phyloP scores from a whole-genome alignment of 345 rosid genomes.

The Chamaenerion angustifolium region DNA sequence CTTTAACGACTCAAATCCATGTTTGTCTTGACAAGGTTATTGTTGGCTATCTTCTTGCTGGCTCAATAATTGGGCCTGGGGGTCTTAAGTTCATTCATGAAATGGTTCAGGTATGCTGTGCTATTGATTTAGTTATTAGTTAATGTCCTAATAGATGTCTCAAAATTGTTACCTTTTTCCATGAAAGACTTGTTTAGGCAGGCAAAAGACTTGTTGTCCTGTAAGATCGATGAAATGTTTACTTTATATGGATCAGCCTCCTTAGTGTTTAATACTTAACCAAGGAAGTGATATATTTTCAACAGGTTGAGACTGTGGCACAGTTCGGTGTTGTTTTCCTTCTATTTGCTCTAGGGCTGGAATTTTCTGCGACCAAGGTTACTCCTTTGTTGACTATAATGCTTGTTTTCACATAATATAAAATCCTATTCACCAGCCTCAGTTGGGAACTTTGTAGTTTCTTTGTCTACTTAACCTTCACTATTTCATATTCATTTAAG shows the following conservation, averaged over 20 bases:
- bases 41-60: constrained; percentile 97
- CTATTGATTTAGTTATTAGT: too few relatives aligned
- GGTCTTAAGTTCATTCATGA: constrained; percentile 94
- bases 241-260: not conserved
- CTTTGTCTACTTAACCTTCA: not conserved
- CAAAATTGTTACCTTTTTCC: too few relatives aligned
- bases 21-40: constrained; percentile 38
- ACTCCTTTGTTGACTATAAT: constrained; percentile 3
- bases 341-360: constrained; percentile 95
- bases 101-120: constrained; percentile 81
- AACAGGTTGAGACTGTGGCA: constrained; percentile 86
- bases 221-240: not conserved
- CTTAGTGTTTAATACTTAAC: not conserved
- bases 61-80: constrained; percentile 93
- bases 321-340: constrained; percentile 99
- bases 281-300: constrained; percentile 3
- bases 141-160: too few relatives aligned
- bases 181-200: too few relatives aligned
- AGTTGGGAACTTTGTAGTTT: constrained; percentile 1
- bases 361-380: constrained; percentile 96
- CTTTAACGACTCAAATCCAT: constrained; percentile 1
- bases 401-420: constrained; percentile 1
- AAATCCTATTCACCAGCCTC: constrained; percentile 1
- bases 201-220: not conserved
- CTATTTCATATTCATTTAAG: constrained; percentile 1